A percentile compares a stretch with the other conserved stretches of the same genome.
Evolutionary conservation across 805 yeast genomes (phyloP).

Genomic region (Candida loeiensis): DNA sequence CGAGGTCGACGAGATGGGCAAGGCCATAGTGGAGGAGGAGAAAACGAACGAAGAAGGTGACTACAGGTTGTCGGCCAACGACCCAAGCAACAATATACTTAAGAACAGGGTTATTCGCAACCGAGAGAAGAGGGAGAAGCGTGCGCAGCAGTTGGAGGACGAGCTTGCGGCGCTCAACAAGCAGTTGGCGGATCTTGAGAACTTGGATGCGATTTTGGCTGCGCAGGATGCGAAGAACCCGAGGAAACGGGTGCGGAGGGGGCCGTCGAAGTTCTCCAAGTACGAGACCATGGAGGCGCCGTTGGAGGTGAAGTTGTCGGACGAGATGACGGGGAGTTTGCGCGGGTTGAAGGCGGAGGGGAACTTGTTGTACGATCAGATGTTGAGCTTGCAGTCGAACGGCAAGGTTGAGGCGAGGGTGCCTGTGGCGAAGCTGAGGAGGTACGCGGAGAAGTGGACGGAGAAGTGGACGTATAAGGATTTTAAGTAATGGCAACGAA

Average conservation of each 20-base stretch:
- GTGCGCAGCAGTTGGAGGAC: slow-evolving; percentile 50
- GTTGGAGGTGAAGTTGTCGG: slow-evolving; percentile 79
- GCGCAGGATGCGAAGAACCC: slow-evolving; percentile 27
- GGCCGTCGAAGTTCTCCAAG: slow-evolving; percentile 38
- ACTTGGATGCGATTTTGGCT: slow-evolving; percentile 15
- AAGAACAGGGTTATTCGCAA: slow-evolving; percentile 81
- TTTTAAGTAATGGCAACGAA: slow-evolving; percentile 50
- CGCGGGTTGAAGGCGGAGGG: slow-evolving; percentile 90
- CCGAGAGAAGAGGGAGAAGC: slow-evolving; percentile 59
- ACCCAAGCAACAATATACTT: slow-evolving; percentile 61
- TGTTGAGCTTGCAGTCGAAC: slow-evolving; percentile 74
- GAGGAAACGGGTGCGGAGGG: slow-evolving; percentile 21
- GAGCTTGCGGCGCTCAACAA: slow-evolving; percentile 58
- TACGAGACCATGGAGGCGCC: slow-evolving; percentile 41
- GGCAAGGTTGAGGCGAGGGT: slow-evolving; percentile 87
- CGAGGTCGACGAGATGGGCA: slow-evolving; percentile 35
- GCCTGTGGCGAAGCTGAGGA: slow-evolving; percentile 61
- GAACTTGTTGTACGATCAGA: slow-evolving; percentile 73
- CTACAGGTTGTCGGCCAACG: slow-evolving; percentile 62
- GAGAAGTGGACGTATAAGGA: slow-evolving; percentile 95
- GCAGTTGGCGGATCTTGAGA: slow-evolving; percentile 56
- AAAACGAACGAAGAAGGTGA: slow-evolving; percentile 29
- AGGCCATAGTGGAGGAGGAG: slow-evolving; percentile 38
- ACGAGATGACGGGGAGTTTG: slow-evolving; percentile 82
- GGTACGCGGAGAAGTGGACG: slow-evolving; percentile 69